phyloP scores from a whole-genome alignment of 352 stramenopile species.

The Globisporangium sylvaticum region DNA sequence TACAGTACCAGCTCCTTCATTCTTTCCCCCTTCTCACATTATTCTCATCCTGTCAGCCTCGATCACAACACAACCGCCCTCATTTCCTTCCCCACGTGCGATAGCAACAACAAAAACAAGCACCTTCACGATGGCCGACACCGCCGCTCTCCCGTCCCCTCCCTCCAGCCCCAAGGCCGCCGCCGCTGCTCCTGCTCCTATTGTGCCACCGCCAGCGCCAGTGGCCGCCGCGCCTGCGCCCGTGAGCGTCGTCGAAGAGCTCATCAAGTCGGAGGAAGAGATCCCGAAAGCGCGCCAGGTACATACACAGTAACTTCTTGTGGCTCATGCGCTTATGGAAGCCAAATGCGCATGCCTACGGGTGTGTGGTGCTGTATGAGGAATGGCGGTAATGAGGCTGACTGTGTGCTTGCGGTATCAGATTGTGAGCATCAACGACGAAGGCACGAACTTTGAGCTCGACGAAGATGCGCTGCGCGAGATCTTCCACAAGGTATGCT shows the following conservation, averaged over 20 bases:
- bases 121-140: conserved; percentile 5
- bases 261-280: conserved; percentile 20
- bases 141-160: background rate
- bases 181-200: background rate
- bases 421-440: conserved; percentile 87
- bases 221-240: background rate
- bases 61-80: background rate
- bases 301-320: too few relatives aligned
- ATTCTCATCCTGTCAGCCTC: background rate
- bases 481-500: conserved; percentile 61
- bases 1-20: background rate
- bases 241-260: conserved; percentile 14
- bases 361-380: background rate
- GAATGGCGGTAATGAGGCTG: background rate
- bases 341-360: background rate
- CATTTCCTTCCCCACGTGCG: background rate
- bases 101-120: background rate
- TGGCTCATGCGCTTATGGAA: too few relatives aligned
- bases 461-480: conserved; percentile 61
- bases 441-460: conserved; percentile 84
- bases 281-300: conserved; percentile 22
- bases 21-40: background rate
- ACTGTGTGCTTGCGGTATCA: conserved; percentile 12
- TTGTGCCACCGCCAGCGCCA: background rate
- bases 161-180: background rate